Evolutionary conservation across 2,329 filamentous ascomycete species (phyloP), one percentile per base, ranked within the genome.

Genomic region (Sarocladium oryzae): DNA sequence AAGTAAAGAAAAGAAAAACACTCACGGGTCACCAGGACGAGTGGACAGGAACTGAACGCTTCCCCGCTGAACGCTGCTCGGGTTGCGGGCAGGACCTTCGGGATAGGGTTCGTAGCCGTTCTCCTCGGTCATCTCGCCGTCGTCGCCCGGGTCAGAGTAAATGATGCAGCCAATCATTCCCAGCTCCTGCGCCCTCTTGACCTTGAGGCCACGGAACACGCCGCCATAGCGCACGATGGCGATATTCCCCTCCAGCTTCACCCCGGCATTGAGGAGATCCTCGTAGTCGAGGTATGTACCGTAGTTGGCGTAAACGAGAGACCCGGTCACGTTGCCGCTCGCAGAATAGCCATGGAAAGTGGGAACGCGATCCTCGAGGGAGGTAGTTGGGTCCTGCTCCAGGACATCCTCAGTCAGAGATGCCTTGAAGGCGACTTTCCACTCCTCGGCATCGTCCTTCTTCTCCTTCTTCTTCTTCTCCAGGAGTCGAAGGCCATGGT

Each of bases 311-410:
- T 86, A 97, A 28, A 96, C 88, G 57, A 88, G 93, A 13, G 82
- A 80, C 2, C 82, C 89, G 0, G 92, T 96, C 45, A 95, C 92
- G 65, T 97, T 95, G 24, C 92, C 92, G 54, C 77, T 91, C 4
- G 90, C 90, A 3, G 89, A 95, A 67, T 96, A 97, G 50, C 92
- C 93, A 63, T 97, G 92, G 72, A 97, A 97, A 0, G 86, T 92
- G 1, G 92, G 90, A 21, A 97, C 78, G 26, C 89, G 77, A 60
- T 90, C 79, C 9, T 78, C 69, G 41, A 89, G 72, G 20, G 82
- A 78, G 16, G 84, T 89, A 0, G 90, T 95, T 2, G 83, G 79
- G 64, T 99, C 93, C 50, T 95, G 85, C 0, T 89, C 77, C 4
- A 97, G 72, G 2, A 92, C 77, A 62, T 95, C 89, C 66, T 99